Base-by-base conservation (phyloP, 176 grass and related monocot species). In the Eleusine indica region DNA sequence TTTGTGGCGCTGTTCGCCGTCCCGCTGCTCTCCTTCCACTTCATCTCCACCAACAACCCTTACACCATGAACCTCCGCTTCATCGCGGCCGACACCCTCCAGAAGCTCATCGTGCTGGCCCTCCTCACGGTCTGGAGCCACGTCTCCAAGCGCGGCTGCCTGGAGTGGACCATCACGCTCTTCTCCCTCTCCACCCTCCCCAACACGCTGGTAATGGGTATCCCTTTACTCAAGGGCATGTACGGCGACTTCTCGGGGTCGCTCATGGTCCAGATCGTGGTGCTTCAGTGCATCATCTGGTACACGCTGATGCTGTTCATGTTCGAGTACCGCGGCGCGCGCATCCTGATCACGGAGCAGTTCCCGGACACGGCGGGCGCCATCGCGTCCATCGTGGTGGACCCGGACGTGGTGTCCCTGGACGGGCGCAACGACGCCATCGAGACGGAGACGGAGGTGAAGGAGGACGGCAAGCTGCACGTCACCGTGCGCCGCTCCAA, bases 211-310 rank as follows among this genome's bases (percentile, higher is more conserved):
- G 97, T 99, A 40, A 99, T 99, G 97, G 97, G 97, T 18, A 99
- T 99, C 64, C 97, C 97, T 16, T 74, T 99, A 9, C 97, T 99
- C 39, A 99, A 99, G 66, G 97, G 97, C 18, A 99, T 99, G 97
- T 99, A 99, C 79, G 97, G 97, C 11, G 89, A 86, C 4, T 85
- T 79, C 78, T 96, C 97, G 2, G 97, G 97, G 1, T 74, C 84
- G 70, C 93, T 99, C 21, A 99, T 99, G 97, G 97, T 99, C 12
- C 97, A 99, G 86, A 94, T 99, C 88, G 97, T 99, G 0, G 97
- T 99, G 10, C 89, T 99, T 2, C 97, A 99, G 87, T 99, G 97
- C 88, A 99, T 99, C 89, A 96, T 99, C 82, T 99, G 97, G 97
- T 99, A 99, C 89, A 99, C 97, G 8, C 89, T 99, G 35, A 99